These are phyloP conservation scores for Malus hybrid DNA, from an alignment of 331 rosid species.

Conservation along the genomic window DNA sequence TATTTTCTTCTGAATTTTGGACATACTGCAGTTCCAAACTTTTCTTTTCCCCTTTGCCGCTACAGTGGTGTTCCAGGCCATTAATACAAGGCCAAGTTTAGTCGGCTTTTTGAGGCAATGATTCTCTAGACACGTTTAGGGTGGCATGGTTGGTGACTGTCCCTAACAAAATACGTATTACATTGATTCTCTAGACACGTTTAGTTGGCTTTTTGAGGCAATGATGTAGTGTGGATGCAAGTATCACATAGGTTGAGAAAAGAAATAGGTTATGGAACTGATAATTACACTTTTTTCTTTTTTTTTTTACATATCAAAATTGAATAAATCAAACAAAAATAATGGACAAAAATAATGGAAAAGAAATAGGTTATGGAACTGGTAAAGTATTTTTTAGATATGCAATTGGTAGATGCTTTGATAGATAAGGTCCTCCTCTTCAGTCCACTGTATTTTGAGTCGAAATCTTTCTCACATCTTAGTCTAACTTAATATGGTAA, in stretches of 20 bases:
- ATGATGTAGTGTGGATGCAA: not conserved
- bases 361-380: too few species aligned
- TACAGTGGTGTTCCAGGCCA: not conserved
- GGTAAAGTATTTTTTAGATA: not conserved
- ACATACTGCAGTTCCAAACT: not conserved
- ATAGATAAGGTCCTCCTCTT: not conserved
- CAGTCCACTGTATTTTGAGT: not conserved
- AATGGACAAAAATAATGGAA: too few species aligned
- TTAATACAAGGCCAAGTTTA: not conserved
- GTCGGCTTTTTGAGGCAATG: too few species aligned
- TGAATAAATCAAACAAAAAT: too few species aligned
- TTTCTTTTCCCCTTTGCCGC: not conserved
- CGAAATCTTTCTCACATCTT: not conserved
- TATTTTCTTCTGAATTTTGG: not conserved
- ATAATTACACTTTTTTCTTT: too few species aligned
- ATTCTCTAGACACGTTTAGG: not conserved
- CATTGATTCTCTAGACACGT: not conserved
- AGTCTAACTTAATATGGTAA: not conserved
- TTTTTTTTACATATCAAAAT: too few species aligned
- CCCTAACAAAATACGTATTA: too few species aligned
- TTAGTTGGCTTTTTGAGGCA: not conserved
- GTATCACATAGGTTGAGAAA: not conserved
- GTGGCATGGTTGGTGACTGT: not conserved
- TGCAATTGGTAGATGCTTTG: not conserved
- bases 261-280: too few species aligned